phyloP scores from a whole-genome alignment of 345 rosid genomes.

The Salix udensis region DNA sequence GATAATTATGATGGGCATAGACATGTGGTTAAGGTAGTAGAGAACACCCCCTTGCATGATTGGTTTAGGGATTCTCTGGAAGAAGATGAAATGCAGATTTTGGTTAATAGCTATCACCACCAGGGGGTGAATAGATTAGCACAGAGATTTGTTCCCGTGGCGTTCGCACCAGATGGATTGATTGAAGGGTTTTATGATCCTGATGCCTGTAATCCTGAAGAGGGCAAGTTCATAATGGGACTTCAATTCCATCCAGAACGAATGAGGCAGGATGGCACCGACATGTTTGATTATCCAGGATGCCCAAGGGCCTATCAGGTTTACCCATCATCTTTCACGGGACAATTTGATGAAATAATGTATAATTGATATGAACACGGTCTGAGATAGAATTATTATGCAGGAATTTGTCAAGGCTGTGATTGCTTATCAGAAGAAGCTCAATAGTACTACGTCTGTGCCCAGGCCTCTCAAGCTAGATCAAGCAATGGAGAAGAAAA shows the following conservation, averaged over 20 bases:
- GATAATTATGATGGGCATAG: slow-evolving; percentile 75
- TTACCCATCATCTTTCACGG: not conserved
- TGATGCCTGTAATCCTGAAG: slow-evolving; percentile 59
- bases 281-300: slow-evolving; percentile 73
- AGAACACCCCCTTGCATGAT: slow-evolving; percentile 53
- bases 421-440: slow-evolving; percentile 72
- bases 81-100: slow-evolving; percentile 50
- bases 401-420: slow-evolving; percentile 93
- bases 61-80: slow-evolving; percentile 70
- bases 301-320: slow-evolving; percentile 84
- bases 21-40: slow-evolving; percentile 51
- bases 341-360: not conserved
- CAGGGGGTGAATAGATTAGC: slow-evolving; percentile 82
- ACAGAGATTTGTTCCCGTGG: slow-evolving; percentile 69
- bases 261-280: slow-evolving; percentile 52
- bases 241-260: slow-evolving; percentile 89
- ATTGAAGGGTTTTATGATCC: slow-evolving; percentile 93
- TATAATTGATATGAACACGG: not conserved
- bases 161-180: slow-evolving; percentile 74
- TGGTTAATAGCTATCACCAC: slow-evolving; percentile 85
- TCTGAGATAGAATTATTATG: not conserved
- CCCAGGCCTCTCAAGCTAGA: slow-evolving; percentile 45
- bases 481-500: slow-evolving; percentile 59
- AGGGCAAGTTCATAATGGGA: slow-evolving; percentile 82
- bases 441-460: slow-evolving; percentile 39